Evolutionary conservation across 1,284 basidiomycete genomes (phyloP).

Genomic region (Spongispora temasekensis): DNA sequence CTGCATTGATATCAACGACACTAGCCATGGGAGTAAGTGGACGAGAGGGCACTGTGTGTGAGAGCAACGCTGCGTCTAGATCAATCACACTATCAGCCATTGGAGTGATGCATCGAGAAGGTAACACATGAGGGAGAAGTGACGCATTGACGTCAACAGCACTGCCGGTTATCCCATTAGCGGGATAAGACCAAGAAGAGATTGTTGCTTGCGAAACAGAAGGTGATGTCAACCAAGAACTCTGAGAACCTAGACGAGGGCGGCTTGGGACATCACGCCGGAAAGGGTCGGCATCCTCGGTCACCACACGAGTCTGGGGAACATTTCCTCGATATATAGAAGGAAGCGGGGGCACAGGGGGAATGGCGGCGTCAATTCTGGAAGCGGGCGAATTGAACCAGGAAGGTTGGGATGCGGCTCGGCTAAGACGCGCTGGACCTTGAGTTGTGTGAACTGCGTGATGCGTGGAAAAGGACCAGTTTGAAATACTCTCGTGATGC

Average conservation of each 20-base stretch:
- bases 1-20: conserved; percentile 43
- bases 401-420: no score
- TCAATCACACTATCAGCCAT: conserved; percentile 41
- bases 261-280: no score
- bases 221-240: conserved; percentile 69
- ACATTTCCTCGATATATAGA: no score
- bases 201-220: conserved; percentile 56
- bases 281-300: no score
- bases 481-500: no score
- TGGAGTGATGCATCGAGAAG: conserved; percentile 32
- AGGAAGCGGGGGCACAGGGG: no score
- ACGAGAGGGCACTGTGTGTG: conserved; percentile 30
- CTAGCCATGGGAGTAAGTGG: conserved; percentile 22
- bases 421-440: no score
- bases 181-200: conserved; percentile 68
- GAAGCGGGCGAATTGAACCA: no score
- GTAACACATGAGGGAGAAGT: conserved; percentile 39
- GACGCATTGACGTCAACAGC: conserved; percentile 44
- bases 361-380: no score
- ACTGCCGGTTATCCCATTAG: conserved; percentile 41
- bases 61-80: conserved; percentile 45
- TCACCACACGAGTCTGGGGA: no score
- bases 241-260: conserved; percentile 57
- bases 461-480: no score
- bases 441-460: no score